These are phyloP conservation scores for Brettanomyces anomalus DNA, from an alignment of 805 yeast species.

Conservation along the genomic window DNA sequence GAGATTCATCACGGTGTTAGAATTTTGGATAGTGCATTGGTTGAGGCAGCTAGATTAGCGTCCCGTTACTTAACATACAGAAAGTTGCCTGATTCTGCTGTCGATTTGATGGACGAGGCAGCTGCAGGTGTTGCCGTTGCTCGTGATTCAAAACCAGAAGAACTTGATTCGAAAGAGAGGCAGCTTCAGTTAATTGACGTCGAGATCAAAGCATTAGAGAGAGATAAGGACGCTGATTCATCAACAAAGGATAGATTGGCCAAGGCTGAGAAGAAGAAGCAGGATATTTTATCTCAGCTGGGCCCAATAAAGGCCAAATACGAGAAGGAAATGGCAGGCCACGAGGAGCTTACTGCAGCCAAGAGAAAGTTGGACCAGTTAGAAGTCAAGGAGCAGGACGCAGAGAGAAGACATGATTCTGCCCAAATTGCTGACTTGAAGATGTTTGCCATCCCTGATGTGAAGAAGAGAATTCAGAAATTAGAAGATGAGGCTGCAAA, in stretches of 20 bases:
- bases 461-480: constrained; percentile 63
- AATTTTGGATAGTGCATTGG: constrained; percentile 88
- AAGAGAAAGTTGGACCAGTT: constrained; percentile 88
- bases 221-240: constrained; percentile 81
- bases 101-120: constrained; percentile 90
- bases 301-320: constrained; percentile 80
- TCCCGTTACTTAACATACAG: constrained; percentile 91
- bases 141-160: constrained; percentile 96
- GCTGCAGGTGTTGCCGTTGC: constrained; percentile 98
- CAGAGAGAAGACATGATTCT: constrained; percentile 94
- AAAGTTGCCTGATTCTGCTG: constrained; percentile 94
- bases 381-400: constrained; percentile 88
- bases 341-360: constrained; percentile 81
- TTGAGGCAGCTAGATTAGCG: constrained; percentile 90
- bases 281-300: constrained; percentile 76
- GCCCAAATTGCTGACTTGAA: constrained; percentile 92
- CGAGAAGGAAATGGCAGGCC: constrained; percentile 80
- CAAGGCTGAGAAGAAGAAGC: constrained; percentile 69
- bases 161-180: constrained; percentile 87
- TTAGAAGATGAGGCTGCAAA: constrained; percentile 73
- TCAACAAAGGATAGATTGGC: constrained; percentile 81
- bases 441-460: constrained; percentile 95
- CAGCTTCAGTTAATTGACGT: constrained; percentile 86
- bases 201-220: constrained; percentile 92
- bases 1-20: constrained; percentile 98